Evolutionary conservation across 1,139 yeast genomes (phyloP), one percentile per base, ranked within the genome.

Genomic region (Zygoascus meyerae): DNA sequence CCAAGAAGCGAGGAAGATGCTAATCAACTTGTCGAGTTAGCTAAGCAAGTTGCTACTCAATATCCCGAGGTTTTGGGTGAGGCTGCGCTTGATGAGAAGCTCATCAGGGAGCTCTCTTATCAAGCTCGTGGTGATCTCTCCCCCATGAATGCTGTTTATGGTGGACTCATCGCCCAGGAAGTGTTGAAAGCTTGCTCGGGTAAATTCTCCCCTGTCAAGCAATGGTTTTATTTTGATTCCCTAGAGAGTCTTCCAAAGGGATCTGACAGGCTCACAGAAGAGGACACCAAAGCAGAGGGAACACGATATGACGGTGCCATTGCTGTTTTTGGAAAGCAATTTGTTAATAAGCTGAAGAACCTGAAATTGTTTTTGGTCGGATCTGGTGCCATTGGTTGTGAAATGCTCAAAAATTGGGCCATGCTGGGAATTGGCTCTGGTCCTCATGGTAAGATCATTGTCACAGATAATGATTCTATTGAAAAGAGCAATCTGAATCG

Each of bases 311-410:
- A 92, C 66, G 79, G 80, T 14, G 96, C 89, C 70, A 84, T 89
- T 60, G 97, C 97, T 3, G 96, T 92, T 1, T 89, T 89, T 59
- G 99, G 99, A 53, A 66, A 76, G 48, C 78, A 78, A 37, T 87
- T 78, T 70, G 92, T 86, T 61, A 79, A 83, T 58, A 72, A 71
- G 44, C 69, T 92, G 52, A 78, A 86, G 40, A 86, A 90, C 65
- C 71, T 86, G 55, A 83, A 78, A 62, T 87, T 90, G 4, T 92
- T 92, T 66, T 73, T 92, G 55, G 98, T 92, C 37, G 99, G 99
- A 44, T 80, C 97, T 2, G 99, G 99, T 63, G 99, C 99, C 34
- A 92, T 92, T 73, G 99, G 99, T 42, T 92, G 99, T 71, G 99
- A 92, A 70, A 92, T 94, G 94, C 75, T 92, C 62, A 92, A 92